phyloP scores from a whole-genome alignment of 1,139 yeast species.

The Suhomyces bokatorum region DNA sequence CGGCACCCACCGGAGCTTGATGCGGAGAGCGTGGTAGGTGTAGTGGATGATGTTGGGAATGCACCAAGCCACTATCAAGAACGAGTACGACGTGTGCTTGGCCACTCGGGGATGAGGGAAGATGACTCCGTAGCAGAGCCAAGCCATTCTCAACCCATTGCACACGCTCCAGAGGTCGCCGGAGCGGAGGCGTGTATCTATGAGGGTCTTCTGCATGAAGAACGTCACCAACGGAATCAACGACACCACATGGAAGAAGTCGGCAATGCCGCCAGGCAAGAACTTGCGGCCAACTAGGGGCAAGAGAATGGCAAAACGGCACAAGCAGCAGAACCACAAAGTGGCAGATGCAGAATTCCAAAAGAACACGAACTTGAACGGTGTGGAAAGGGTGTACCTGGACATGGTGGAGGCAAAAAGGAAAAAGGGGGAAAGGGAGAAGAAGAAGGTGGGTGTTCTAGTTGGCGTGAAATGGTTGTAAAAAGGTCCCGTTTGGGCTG shows the following conservation, averaged over 20 bases:
- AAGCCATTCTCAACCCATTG: constrained; percentile 36
- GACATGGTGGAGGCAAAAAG: constrained; percentile 6
- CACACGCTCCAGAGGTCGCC: constrained; percentile 31
- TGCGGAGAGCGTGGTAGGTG: constrained; percentile 49
- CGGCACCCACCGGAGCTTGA: constrained; percentile 37
- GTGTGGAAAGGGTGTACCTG: constrained; percentile 38
- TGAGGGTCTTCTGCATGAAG: constrained; percentile 23
- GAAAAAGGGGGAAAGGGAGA: not conserved
- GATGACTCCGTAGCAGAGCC: constrained; percentile 48
- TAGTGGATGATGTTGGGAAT: constrained; percentile 42
- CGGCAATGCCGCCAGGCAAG: constrained; percentile 70
- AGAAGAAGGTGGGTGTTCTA: not conserved
- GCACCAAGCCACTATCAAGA: constrained; percentile 49
- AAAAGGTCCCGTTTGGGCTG: not conserved
- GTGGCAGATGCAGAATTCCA: constrained; percentile 41
- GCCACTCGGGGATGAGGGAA: constrained; percentile 52
- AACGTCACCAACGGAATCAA: constrained; percentile 34
- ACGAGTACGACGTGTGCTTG: constrained; percentile 49
- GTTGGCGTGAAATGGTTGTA: not conserved
- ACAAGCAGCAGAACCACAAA: constrained; percentile 53
- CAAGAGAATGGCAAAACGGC: constrained; percentile 51
- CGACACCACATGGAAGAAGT: constrained; percentile 53
- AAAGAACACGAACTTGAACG: constrained; percentile 35
- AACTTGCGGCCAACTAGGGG: constrained; percentile 64
- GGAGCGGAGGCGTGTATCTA: constrained; percentile 10